phyloP scores from a whole-genome alignment of 2,329 filamentous ascomycete species.

The Escovopsis sp. region DNA sequence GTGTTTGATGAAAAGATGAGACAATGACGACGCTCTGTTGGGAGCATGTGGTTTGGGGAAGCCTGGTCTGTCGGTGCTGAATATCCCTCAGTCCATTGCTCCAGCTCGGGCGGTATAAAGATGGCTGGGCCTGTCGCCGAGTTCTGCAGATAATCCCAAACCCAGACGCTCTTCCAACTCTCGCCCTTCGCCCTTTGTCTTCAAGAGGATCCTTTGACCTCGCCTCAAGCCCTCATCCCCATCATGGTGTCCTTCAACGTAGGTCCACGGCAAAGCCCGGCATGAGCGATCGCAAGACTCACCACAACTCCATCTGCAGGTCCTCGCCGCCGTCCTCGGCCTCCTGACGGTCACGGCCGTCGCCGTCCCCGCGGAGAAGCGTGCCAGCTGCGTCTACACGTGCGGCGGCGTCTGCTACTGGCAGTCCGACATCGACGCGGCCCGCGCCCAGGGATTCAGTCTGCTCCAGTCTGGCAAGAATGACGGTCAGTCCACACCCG shows the following conservation, averaged over 20 bases:
- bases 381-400: conserved; percentile 3
- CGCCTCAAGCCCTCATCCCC: too few species aligned
- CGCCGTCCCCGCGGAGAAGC: conserved; percentile 1
- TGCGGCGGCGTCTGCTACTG: conserved; percentile 4
- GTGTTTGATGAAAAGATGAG: too few species aligned
- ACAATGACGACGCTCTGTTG: too few species aligned
- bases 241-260: conserved; percentile 6
- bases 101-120: too few species aligned
- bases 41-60: too few species aligned
- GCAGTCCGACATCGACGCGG: conserved; percentile 4
- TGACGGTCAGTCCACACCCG: not conserved
- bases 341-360: conserved; percentile 4
- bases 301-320: not conserved
- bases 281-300: not conserved
- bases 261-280: not conserved
- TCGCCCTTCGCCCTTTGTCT: too few species aligned
- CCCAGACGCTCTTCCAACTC: too few species aligned
- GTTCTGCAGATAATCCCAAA: too few species aligned
- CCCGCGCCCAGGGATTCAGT: conserved; percentile 1
- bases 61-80: too few species aligned
- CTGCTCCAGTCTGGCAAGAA: not conserved
- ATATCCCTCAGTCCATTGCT: too few species aligned
- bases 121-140: too few species aligned
- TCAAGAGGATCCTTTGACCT: too few species aligned
- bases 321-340: conserved; percentile 3